Conservation (phyloP, 108 stramenopile species). For the Craspedostauros australis region DNA sequence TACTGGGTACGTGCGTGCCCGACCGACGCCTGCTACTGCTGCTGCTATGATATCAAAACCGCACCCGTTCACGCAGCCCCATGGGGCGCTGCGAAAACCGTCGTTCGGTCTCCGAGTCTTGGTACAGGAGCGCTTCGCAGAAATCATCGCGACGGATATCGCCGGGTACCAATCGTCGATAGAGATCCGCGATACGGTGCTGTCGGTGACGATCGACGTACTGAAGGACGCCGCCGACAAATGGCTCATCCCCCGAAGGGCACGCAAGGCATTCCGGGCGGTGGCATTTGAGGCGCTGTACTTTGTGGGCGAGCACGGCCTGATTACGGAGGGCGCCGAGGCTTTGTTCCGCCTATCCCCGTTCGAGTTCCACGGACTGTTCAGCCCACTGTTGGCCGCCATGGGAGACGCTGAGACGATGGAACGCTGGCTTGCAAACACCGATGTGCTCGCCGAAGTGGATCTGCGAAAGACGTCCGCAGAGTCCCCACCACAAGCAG, state of each 20-base stretch:
- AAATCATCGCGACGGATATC: conserved; percentile 81
- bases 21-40: too few species aligned
- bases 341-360: conserved; percentile 65
- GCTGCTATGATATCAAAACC: not conserved
- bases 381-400: conserved; percentile 72
- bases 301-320: conserved; percentile 79
- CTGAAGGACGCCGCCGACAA: conserved; percentile 62
- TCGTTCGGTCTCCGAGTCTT: conserved; percentile 69
- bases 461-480: conserved; percentile 28
- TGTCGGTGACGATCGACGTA: conserved; percentile 58
- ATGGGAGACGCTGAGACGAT: conserved; percentile 79
- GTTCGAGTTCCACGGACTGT: conserved; percentile 69
- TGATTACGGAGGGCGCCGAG: conserved; percentile 70
- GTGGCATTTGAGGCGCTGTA: conserved; percentile 70
- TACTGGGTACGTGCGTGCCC: not conserved
- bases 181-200: conserved; percentile 57
- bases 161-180: conserved; percentile 70
- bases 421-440: conserved; percentile 71
- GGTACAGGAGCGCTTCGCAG: conserved; percentile 75
- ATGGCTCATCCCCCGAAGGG: conserved; percentile 75
- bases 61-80: too few species aligned
- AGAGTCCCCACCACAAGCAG: too few species aligned
- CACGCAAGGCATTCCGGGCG: conserved; percentile 74
- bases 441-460: conserved; percentile 64
- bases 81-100: conserved; percentile 44